phyloP scores from a whole-genome alignment of 768 basidiomycete genomes.

The Mrakia gelida region DNA sequence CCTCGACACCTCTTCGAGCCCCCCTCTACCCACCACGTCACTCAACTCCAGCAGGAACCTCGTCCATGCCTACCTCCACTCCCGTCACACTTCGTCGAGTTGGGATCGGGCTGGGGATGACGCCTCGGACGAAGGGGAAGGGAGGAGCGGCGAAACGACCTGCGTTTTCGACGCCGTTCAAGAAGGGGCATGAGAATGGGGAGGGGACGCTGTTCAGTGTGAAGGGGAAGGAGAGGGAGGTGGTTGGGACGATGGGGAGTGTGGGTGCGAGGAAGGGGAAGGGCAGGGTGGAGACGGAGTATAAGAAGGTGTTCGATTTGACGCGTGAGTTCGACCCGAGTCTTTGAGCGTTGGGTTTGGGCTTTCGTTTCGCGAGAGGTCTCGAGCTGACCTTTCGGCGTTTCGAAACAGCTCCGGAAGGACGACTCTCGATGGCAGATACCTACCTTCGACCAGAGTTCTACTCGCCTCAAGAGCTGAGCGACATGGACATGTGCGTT shows the following conservation, averaged over 20 bases:
- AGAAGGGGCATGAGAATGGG: background rate
- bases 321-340: constrained; percentile 4
- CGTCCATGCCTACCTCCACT: background rate
- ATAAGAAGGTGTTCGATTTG: constrained; percentile 14
- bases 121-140: background rate
- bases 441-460: constrained; percentile 30
- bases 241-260: background rate
- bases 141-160: background rate
- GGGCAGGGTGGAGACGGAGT: constrained; percentile 3
- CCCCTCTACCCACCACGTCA: background rate
- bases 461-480: constrained; percentile 3
- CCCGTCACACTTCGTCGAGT: constrained; percentile 5
- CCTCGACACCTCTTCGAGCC: background rate
- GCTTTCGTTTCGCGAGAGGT: no score
- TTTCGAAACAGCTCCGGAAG: background rate
- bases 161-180: constrained; percentile 17
- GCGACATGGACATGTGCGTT: constrained; percentile 24
- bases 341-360: no score
- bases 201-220: background rate
- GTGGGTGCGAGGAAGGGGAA: background rate
- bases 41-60: background rate
- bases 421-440: constrained; percentile 10
- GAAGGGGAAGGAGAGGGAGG: constrained; percentile 6
- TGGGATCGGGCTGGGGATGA: background rate
- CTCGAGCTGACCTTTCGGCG: no score